Conservation (phyloP, 176 grass and related monocot species). For the Juncus inflexus region DNA sequence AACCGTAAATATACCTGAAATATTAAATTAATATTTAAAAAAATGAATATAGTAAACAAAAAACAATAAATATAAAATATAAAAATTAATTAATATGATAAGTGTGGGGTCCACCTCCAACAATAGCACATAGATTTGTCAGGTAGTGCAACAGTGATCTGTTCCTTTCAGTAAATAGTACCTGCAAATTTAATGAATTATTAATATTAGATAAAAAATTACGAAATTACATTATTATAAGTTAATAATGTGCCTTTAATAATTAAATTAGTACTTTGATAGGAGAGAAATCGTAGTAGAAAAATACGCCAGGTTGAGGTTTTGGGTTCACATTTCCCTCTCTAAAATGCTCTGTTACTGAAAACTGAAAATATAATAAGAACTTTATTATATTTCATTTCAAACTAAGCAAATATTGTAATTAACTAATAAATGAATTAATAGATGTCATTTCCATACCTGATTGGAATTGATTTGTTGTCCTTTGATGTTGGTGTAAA, state of each 20-base stretch:
- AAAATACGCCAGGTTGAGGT: conserved; percentile 68
- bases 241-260: background rate
- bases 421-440: conserved; percentile 8
- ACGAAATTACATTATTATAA: background rate
- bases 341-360: conserved; percentile 87
- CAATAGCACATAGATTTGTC: conserved; percentile 88
- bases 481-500: conserved; percentile 75
- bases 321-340: conserved; percentile 59
- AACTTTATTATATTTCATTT: conserved; percentile 20
- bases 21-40: background rate
- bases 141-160: conserved; percentile 74
- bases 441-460: conserved; percentile 33
- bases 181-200: conserved; percentile 42
- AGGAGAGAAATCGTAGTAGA: conserved; percentile 97
- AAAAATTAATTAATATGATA: too few species aligned
- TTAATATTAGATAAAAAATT: conserved; percentile 4
- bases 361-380: conserved; percentile 53
- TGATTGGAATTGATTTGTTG: conserved; percentile 80
- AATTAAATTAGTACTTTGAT: conserved; percentile 66
- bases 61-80: too few species aligned
- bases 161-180: conserved; percentile 88
- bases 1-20: conserved; percentile 82
- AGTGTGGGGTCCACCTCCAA: conserved; percentile 56
- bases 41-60: too few species aligned
- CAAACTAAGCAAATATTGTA: background rate